Base-by-base conservation (phyloP, 192 early-diverging fungal genomes). In the Gigaspora rosea region DNA sequence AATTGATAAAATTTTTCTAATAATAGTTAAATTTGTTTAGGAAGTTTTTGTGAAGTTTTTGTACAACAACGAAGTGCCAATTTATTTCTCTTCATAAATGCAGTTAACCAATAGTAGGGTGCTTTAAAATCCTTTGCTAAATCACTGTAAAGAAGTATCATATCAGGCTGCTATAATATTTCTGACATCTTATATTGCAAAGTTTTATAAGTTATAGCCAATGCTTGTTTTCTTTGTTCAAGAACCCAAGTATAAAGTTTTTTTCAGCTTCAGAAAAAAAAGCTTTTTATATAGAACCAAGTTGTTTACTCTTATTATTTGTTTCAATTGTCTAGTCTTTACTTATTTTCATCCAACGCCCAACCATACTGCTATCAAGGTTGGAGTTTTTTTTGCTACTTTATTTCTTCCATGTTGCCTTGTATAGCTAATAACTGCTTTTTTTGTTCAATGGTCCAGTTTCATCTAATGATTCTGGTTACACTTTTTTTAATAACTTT, bases 241-340 rank as follows among this genome's bases (percentile, higher is more conserved):
- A 73, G 58, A 73, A 73, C 58, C 71, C 54, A 73, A 9, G 57
- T 47, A 59, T 73, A 73, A 18, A 73, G 35, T 61, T 36, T 50
- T 51, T 15, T 56, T 71, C 5, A 15, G 69, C 18, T 36, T 73
- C 9, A 59, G 71, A 18, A 73, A 48, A 73, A 46, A 59, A 73
- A 46, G 56, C 35, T 73, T 18, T 73, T 46, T 22, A 0, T 22
- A 35, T 36, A 36, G 71, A 73, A 61, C 54, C 71, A 36, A 61
- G 3, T 59, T 2, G 7, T 16, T 46, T 61, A 47, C 8, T 58
- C 8, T 73, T 59, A 3, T 73, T 16, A 46, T 73, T 73, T 41
- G n/a, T 71, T 33, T 71, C 51, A 33, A 10, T 27, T 54, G 18
- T 71, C 50, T 27, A 54, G 22, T 20, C 54, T 71, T 20, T 5